Evolutionary conservation across 805 yeast genomes (phyloP).

Genomic region (Starmerella bombicola): DNA sequence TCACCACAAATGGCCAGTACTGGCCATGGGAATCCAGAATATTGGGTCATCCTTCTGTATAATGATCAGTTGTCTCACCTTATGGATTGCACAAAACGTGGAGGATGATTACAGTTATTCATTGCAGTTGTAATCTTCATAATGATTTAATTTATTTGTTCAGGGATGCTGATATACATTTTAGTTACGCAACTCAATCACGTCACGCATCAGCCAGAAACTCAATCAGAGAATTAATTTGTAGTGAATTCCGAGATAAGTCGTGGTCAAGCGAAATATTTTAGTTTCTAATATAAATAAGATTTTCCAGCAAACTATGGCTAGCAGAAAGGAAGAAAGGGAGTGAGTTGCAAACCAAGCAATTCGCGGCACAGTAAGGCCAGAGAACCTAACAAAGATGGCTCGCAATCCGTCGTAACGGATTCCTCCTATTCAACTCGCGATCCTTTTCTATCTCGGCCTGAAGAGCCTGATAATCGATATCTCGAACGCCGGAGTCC

Average conservation of each 20-base stretch:
- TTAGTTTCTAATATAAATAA: no score
- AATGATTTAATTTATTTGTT: no score
- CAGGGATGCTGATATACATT: no score
- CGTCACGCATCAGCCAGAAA: no score
- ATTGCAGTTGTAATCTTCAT: slow-evolving; percentile 45
- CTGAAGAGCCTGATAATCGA: slow-evolving; percentile 41
- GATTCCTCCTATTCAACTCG: slow-evolving; percentile 27
- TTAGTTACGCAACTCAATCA: no score
- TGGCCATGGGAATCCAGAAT: slow-evolving; percentile 88
- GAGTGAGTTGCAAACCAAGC: no score
- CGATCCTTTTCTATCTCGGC: slow-evolving; percentile 38
- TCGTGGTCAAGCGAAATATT: no score
- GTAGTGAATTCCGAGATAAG: no score
- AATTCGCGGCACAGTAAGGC: no score
- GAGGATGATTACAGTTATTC: slow-evolving; percentile 95
- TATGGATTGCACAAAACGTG: slow-evolving; percentile 91
- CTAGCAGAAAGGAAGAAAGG: no score
- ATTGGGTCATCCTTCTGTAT: slow-evolving; percentile 66
- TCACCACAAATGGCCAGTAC: slow-evolving; percentile 69
- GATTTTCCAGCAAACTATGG: no score
- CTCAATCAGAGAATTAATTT: no score
- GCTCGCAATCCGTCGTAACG: slow-evolving; percentile 12
- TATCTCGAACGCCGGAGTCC: slow-evolving; percentile 49
- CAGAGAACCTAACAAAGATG: slow-evolving; percentile 10
- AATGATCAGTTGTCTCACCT: slow-evolving; percentile 74